These are phyloP conservation scores for Nyssa sinensis DNA, from an alignment of 148 eudicot species.

Conservation along the genomic window DNA sequence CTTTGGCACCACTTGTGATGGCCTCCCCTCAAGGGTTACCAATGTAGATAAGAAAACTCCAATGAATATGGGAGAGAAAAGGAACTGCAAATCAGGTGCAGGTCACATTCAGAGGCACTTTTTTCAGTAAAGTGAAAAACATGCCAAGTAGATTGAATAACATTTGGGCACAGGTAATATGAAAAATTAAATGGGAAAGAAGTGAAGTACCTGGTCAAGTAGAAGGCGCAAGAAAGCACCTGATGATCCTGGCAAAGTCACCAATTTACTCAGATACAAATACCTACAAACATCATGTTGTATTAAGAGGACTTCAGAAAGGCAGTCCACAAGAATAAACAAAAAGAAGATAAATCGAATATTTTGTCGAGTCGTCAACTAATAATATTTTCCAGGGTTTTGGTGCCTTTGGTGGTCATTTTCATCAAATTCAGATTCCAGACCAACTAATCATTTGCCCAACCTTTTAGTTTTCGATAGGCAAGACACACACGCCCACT, in stretches of 20 bases:
- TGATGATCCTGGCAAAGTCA: conserved; percentile 50
- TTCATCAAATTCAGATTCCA: conserved; percentile 2
- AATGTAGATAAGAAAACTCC: conserved; percentile 71
- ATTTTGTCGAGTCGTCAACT: neutral
- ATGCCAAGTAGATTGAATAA: neutral
- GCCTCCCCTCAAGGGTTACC: conserved; percentile 76
- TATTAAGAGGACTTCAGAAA: too few relatives aligned
- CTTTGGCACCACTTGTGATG: conserved; percentile 78
- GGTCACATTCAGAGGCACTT: neutral
- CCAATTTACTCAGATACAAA: conserved; percentile 57
- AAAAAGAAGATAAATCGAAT: neutral
- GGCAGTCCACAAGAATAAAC: neutral
- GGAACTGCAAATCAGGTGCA: conserved; percentile 51
- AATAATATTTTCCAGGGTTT: neutral
- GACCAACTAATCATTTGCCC: conserved; percentile 7
- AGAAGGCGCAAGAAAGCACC: conserved; percentile 64
- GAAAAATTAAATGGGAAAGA: neutral
- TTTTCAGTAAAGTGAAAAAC: conserved; percentile 1
- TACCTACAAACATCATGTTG: conserved; percentile 34
- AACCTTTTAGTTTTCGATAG: neutral
- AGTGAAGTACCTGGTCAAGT: conserved; percentile 54
- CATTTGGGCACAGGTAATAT: too few relatives aligned
- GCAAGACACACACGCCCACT: too few relatives aligned
- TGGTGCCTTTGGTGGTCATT: conserved; percentile 3
- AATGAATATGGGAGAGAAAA: conserved; percentile 80